phyloP scores from a whole-genome alignment of 2,329 filamentous ascomycete genomes.

The Botryotinia calthae region DNA sequence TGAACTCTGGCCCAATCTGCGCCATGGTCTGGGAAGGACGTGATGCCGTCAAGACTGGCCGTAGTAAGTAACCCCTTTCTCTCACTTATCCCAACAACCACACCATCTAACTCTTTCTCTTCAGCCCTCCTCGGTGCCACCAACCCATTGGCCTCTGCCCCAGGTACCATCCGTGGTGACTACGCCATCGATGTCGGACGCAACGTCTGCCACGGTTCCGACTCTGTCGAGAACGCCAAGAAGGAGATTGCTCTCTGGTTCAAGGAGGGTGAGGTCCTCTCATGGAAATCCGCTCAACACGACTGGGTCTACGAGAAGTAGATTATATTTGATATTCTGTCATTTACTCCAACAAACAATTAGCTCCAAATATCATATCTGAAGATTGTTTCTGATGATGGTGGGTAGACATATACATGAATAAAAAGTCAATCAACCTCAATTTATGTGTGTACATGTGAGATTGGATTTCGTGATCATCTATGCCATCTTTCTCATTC shows the following conservation, averaged over 20 bases:
- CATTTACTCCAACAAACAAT: not conserved
- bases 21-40: constrained; percentile 99
- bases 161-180: constrained; percentile 96
- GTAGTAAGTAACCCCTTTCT: constrained; percentile 55
- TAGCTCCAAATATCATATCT: not conserved
- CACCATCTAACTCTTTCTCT: constrained; percentile 27
- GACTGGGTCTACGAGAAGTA: constrained; percentile 97
- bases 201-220: constrained; percentile 99
- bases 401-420: not conserved
- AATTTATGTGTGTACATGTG: not conserved
- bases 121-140: constrained; percentile 91
- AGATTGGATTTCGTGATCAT: not conserved
- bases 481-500: not conserved
- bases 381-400: not conserved
- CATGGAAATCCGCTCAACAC: constrained; percentile 79
- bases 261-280: constrained; percentile 79
- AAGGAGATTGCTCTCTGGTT: constrained; percentile 99
- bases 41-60: constrained; percentile 98
- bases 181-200: constrained; percentile 85
- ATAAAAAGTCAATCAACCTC: constrained; percentile 3
- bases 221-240: constrained; percentile 97
- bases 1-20: constrained; percentile 93
- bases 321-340: constrained; percentile 24
- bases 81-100: constrained; percentile 9
- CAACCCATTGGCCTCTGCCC: constrained; percentile 92